Base-by-base conservation (phyloP, 2,329 filamentous ascomycete genomes). In the Cytospora leucostoma region DNA sequence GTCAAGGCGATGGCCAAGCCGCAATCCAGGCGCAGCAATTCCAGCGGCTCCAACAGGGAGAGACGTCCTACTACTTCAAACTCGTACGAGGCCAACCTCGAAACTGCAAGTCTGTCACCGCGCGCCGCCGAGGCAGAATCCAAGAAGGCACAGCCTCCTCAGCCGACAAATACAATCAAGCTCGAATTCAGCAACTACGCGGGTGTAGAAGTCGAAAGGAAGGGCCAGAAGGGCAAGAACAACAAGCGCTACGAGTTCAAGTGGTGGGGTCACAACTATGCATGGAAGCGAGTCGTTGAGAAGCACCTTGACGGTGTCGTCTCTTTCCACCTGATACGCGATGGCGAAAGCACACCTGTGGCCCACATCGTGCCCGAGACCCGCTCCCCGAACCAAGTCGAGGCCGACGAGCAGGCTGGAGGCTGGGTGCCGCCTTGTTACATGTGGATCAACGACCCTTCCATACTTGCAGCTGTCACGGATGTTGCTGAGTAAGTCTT, bases 101-200 rank as follows among this genome's bases (percentile, higher is more conserved):
- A 77, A 15, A 66, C 71, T 34, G 62, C 69, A 13, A 70, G 68
- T 64, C 65, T 70, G 56, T 68, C 71, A 65, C 76, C 66, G 71
- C 75, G 60, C 67, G 67, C 64, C 64, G 68, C 61, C 56, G 61
- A 54, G 27, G 57, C 10, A 58, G 67, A 65, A 56, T 40, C 62
- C 51, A 70, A 66, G 64, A 61, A 54, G 66, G 64, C 69, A 34
- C 73, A 72, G 62, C 71, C 74, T 32, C 78, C 74, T 60, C 75
- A 77, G 49, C 85, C 91, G 19, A 91, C 88, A 63, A 92, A 96
- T 74, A 89, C 84, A 40, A 90, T 94, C 74, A 91, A 93, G 76
- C 84, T 99, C 38, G 94, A 98, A 74, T 99, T 97, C 74, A 96
- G 92, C 68, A 99, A 98, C 78, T 99, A 99, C 74, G 94, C 94